Evolutionary conservation across 1,284 basidiomycete genomes (phyloP).

Genomic region (Chondrostereum purpureum): DNA sequence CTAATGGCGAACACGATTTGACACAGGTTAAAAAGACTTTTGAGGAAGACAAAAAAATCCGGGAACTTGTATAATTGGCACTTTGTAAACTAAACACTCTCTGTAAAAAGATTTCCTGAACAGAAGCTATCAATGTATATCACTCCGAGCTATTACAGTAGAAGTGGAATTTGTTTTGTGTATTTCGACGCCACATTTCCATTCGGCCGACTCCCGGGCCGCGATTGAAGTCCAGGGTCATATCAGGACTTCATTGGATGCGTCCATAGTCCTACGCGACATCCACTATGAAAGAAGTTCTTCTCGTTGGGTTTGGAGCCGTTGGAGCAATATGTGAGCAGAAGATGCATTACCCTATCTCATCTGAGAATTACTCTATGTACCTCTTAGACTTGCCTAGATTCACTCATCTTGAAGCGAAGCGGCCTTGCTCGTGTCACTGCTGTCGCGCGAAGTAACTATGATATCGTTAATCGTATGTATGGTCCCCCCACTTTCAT

Average conservation of each 20-base stretch:
- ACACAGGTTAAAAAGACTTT: slow-evolving; percentile 22
- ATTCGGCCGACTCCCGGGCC: too few species aligned
- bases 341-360: neutral
- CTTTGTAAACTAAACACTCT: too few species aligned
- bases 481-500: neutral
- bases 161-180: too few species aligned
- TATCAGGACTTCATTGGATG: too few species aligned
- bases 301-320: slow-evolving; percentile 16
- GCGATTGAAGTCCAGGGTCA: too few species aligned
- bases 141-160: too few species aligned
- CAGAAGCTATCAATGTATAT: too few species aligned
- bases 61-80: too few species aligned
- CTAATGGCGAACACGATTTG: slow-evolving; percentile 2
- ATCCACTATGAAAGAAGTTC: slow-evolving; percentile 12
- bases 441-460: slow-evolving; percentile 17
- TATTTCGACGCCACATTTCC: too few species aligned
- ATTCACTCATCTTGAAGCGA: slow-evolving; percentile 10
- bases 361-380: neutral
- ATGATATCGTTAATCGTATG: slow-evolving; percentile 12
- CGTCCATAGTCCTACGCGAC: too few species aligned
- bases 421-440: slow-evolving; percentile 14
- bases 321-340: slow-evolving; percentile 16
- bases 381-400: slow-evolving; percentile 4
- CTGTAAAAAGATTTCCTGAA: too few species aligned
- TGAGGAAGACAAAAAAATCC: slow-evolving; percentile 20